A percentile compares a stretch with the other conserved stretches of the same genome.
Conservation (phyloP, 2,329 filamentous ascomycete genomes). For the Lasiodiplodia gonubiensis region DNA sequence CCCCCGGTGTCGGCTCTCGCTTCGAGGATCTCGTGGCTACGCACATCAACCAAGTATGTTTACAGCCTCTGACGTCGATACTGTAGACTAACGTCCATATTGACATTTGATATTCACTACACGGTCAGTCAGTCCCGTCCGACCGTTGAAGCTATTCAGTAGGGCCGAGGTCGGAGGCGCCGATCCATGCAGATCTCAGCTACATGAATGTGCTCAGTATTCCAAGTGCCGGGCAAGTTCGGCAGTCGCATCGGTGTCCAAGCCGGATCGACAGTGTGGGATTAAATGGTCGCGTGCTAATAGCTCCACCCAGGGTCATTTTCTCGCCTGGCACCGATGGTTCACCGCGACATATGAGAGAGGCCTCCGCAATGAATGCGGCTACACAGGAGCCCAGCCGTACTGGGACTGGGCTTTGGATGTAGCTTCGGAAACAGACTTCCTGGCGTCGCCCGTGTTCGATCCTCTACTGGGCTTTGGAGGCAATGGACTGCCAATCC, state of each 20-base stretch:
- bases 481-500: constrained; percentile 19
- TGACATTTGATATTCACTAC: constrained; percentile 14
- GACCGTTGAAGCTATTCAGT: not conserved
- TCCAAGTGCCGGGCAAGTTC: constrained; percentile 13
- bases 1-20: constrained; percentile 42
- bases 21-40: constrained; percentile 47
- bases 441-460: constrained; percentile 23
- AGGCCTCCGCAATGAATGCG: constrained; percentile 16
- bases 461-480: constrained; percentile 27
- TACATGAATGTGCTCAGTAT: not conserved
- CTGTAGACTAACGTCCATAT: not conserved
- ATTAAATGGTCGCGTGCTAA: constrained; percentile 1
- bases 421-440: not conserved
- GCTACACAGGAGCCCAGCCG: constrained; percentile 17
- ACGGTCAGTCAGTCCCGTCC: not conserved
- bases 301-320: constrained; percentile 2
- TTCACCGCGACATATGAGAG: constrained; percentile 14
- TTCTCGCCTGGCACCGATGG: constrained; percentile 21
- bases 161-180: not conserved
- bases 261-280: not conserved
- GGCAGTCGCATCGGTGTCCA: not conserved
- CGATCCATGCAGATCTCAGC: not conserved
- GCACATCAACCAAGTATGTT: constrained; percentile 42
- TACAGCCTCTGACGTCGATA: constrained; percentile 29
- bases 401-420: constrained; percentile 30